Percentiles rank a stretch among this genome's conserved stretches.
Conservation (phyloP, 176 grass and related monocot genomes). For the Hordeum vulgare region DNA sequence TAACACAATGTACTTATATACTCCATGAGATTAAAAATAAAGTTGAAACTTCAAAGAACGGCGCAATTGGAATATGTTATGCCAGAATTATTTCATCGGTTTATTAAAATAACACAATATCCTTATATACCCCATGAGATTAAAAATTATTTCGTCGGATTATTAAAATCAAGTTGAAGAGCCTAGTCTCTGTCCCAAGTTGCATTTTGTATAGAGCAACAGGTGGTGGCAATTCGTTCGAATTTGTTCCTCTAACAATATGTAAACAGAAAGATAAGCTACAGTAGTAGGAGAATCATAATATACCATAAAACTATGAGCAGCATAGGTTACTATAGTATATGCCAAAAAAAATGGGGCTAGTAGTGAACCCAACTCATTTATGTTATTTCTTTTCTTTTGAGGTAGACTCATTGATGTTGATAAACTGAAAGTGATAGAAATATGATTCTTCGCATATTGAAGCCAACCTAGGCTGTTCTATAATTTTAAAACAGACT, state of each 20-base stretch:
- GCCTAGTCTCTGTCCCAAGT: not conserved
- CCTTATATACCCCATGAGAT: too few relatives aligned
- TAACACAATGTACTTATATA: not conserved
- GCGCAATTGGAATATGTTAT: too few relatives aligned
- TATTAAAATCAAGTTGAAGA: too few relatives aligned
- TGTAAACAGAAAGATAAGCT: not conserved
- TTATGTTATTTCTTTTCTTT: not conserved
- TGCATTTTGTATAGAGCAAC: not conserved
- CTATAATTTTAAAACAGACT: not conserved
- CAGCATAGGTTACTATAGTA: not conserved
- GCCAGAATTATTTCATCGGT: too few relatives aligned
- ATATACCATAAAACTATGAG: not conserved
- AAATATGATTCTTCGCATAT: not conserved
- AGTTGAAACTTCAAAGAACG: not conserved
- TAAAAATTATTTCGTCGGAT: too few relatives aligned
- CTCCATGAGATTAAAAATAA: not conserved
- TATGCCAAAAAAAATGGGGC: not conserved
- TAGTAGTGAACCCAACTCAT: not conserved
- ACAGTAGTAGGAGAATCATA: not conserved
- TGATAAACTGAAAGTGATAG: not conserved
- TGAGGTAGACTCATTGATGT: not conserved
- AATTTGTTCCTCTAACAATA: not conserved
- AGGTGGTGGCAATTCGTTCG: not conserved
- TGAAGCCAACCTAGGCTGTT: not conserved
- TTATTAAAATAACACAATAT: too few relatives aligned